Base-by-base conservation (phyloP, 2,329 filamentous ascomycete species). In the Laburnicola sp. region DNA sequence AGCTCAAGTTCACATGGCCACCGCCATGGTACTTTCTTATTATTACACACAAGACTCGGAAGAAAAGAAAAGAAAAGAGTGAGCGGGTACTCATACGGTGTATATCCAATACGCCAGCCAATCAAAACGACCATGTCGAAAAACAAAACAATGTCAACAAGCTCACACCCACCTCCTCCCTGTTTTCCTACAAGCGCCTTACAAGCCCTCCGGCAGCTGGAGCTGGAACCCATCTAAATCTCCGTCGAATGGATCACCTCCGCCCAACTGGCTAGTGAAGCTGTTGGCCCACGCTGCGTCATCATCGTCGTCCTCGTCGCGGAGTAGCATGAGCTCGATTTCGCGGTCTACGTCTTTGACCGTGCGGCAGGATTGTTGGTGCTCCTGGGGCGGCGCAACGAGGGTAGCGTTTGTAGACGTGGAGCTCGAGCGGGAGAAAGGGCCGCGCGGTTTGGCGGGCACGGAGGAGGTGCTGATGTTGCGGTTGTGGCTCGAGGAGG, bases 311-410 rank as follows among this genome's bases (percentile, higher is more conserved):
- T 64, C 60, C 3, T 61, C 62, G 27, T 57, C 57, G 16, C 64
- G 56, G 7, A 71, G 61, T 10, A 68, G 47, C 50, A 70, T 35
- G 25, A 67, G 51, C 32, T 64, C 59, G 48, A 73, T 53, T 48
- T 72, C 69, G 21, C 65, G 64, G 50, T 71, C 66, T 0, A 70
- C 48, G n/a, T 71, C 68, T 46, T 68, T 61, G 25, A 70, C 68
- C 0, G 68, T 71, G 25, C 58, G 63, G 37, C 57, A 61, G 3
- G 54, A 27, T 11, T 61, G 41, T 22, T 16, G 16, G 16, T 69
- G 60, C 7, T 66, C 63, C 2, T 58, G 51, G 1, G 46, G 26
- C 4, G 57, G 48, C 10, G 59, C 53, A 8, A 71, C 66, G 5
- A 71, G 63, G 2, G 68, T 69, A 4, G 60, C 62, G 25, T 63